These are phyloP conservation scores for Viola odorata DNA, from an alignment of 345 rosid species.

Conservation along the genomic window DNA sequence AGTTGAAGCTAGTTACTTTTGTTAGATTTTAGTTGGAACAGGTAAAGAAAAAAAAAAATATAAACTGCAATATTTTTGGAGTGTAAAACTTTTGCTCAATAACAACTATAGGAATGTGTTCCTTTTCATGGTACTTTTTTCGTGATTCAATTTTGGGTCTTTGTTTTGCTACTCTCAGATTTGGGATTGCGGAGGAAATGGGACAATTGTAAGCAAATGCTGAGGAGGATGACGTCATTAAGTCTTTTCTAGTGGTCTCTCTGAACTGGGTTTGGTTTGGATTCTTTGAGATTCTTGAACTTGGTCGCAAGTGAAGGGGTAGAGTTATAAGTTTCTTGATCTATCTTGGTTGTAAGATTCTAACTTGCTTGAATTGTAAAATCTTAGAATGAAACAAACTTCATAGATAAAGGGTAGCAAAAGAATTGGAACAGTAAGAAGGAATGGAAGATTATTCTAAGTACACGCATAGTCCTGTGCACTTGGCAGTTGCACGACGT, in stretches of 20 bases:
- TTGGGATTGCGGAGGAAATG: too few relatives aligned
- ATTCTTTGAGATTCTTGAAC: not conserved
- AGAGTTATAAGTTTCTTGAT: not conserved
- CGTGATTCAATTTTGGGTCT: too few relatives aligned
- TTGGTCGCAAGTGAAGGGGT: slow-evolving; percentile 11
- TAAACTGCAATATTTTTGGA: too few relatives aligned
- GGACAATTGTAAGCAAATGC: too few relatives aligned
- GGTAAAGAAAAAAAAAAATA: too few relatives aligned
- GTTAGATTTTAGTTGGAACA: too few relatives aligned
- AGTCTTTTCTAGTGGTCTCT: slow-evolving; percentile 4
- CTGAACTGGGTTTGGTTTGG: slow-evolving; percentile 13
- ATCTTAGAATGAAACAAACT: slow-evolving; percentile 20
- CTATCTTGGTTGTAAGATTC: not conserved
- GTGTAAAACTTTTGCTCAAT: too few relatives aligned
- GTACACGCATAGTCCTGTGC: slow-evolving; percentile 86
- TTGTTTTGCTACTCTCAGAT: too few relatives aligned
- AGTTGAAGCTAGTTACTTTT: too few relatives aligned
- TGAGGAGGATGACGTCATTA: too few relatives aligned
- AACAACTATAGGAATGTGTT: too few relatives aligned
- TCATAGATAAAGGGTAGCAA: slow-evolving; percentile 18
- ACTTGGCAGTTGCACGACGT: slow-evolving; percentile 68
- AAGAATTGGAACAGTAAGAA: slow-evolving; percentile 1
- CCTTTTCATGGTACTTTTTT: too few relatives aligned
- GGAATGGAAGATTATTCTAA: slow-evolving; percentile 71
- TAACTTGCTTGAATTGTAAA: not conserved